Evolutionary conservation across 352 stramenopile genomes (phyloP).

Genomic region (Globisporangium echinulatum): DNA sequence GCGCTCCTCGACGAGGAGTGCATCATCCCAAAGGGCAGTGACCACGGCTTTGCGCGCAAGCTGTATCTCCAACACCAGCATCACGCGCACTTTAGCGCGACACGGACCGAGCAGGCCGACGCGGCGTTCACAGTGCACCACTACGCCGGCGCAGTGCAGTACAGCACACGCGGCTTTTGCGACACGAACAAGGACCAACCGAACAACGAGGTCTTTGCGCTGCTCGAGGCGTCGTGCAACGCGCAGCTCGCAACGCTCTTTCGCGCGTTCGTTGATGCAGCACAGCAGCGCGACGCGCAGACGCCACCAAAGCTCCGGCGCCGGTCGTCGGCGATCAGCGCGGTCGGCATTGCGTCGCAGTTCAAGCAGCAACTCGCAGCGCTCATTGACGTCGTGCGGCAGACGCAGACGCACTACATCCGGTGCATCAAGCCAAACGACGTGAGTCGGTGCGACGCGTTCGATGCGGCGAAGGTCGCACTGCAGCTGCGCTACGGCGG

Average conservation of each 20-base stretch:
- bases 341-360: slow-evolving; percentile 84
- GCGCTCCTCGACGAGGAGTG: slow-evolving; percentile 84
- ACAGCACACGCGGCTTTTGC: slow-evolving; percentile 71
- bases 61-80: slow-evolving; percentile 63
- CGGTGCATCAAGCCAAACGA: slow-evolving; percentile 99
- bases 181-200: slow-evolving; percentile 88
- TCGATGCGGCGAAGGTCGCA: slow-evolving; percentile 78
- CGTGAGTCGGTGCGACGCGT: slow-evolving; percentile 83
- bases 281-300: slow-evolving; percentile 20
- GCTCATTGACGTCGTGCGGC: slow-evolving; percentile 91
- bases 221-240: slow-evolving; percentile 62
- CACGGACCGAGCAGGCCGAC: slow-evolving; percentile 61
- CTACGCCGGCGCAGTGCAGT: slow-evolving; percentile 75
- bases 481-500: slow-evolving; percentile 78
- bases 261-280: slow-evolving; percentile 60
- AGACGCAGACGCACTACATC: slow-evolving; percentile 97
- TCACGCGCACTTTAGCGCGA: slow-evolving; percentile 50
- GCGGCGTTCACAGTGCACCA: slow-evolving; percentile 75
- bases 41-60: slow-evolving; percentile 68
- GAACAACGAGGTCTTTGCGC: slow-evolving; percentile 61
- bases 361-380: slow-evolving; percentile 92
- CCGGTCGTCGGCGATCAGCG: slow-evolving; percentile 60
- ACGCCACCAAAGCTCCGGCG: slow-evolving; percentile 47
- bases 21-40: slow-evolving; percentile 71
- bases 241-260: slow-evolving; percentile 53